Evolutionary conservation across 2,329 filamentous ascomycete species (phyloP).

Genomic region (Scolecobasidium constrictum): DNA sequence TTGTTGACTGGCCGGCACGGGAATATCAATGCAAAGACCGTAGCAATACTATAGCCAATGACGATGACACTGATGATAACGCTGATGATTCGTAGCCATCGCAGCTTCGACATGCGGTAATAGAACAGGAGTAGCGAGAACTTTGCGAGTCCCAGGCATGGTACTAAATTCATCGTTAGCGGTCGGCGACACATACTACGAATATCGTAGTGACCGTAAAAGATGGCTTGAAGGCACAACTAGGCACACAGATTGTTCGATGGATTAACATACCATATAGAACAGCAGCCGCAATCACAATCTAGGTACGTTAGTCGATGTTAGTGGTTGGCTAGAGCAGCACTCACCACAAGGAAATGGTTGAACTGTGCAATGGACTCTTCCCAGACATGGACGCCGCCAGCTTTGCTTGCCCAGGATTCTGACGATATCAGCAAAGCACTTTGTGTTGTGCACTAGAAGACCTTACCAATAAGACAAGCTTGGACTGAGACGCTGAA

Average conservation of each 20-base stretch:
- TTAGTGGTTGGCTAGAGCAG: background rate
- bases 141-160: constrained; percentile 3
- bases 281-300: background rate
- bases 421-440: too few relatives aligned
- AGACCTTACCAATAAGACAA: background rate
- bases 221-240: too few relatives aligned
- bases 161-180: background rate
- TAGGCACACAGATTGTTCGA: background rate
- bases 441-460: too few relatives aligned
- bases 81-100: background rate
- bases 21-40: constrained; percentile 17
- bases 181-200: too few relatives aligned
- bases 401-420: background rate
- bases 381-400: background rate
- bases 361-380: background rate
- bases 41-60: constrained; percentile 13
- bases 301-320: background rate
- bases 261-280: background rate
- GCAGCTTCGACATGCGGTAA: background rate
- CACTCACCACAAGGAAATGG: background rate
- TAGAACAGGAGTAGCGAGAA: constrained; percentile 3
- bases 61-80: constrained; percentile 14
- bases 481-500: background rate
- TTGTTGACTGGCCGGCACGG: constrained; percentile 16
- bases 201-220: too few relatives aligned